Base-by-base conservation (phyloP, 768 basidiomycete genomes). In the Tricholoma furcatifolium region DNA sequence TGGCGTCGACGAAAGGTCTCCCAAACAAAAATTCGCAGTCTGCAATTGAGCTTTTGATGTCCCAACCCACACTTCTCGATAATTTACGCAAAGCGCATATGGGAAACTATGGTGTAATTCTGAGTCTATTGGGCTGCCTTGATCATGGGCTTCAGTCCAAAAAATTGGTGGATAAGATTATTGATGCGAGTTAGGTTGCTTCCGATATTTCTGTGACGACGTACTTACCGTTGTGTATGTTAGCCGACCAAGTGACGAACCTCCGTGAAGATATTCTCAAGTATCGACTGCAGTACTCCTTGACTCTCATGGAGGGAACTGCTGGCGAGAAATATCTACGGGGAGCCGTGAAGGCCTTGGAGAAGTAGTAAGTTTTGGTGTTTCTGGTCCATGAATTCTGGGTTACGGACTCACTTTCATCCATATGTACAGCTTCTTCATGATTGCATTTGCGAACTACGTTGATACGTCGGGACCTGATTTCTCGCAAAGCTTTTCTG, bases 191-290 rank as follows among this genome's bases (percentile, higher is more conserved):
- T 79, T 27, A 54, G 30, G 80, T 69, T 17, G 36, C 41, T 53
- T 15, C 35, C 6, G 6, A 38, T 27, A 40, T 36, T 20, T 24
- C 3, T 17, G 43, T 31, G 8, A 34, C 31, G 2, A 43, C 18
- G 5, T 18, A 18, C 50, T 48, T 1, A 47, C 8, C 30, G 3
- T 11, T 24, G 36, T 44, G 12, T n/a, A 47, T 35, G 40, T 11
- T 62, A 95, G 93, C 88, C 58, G 93, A 96, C 65, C 92, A 95
- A 51, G 93, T 98, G 17, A 83, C 85, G 30, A 96, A 98, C 64
- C 68, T 99, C 10, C 82, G 96, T 43, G 95, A 98, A 70, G 88
- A 91, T 55, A 87, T 98, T 34, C 74, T 98, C 27, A 78, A 80
- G 7, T 78, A 91, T 64, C 84, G 97, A 15, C 74, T 98, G 41